phyloP scores from a whole-genome alignment of 176 grass and related monocot genomes.

The Musa acuminata region DNA sequence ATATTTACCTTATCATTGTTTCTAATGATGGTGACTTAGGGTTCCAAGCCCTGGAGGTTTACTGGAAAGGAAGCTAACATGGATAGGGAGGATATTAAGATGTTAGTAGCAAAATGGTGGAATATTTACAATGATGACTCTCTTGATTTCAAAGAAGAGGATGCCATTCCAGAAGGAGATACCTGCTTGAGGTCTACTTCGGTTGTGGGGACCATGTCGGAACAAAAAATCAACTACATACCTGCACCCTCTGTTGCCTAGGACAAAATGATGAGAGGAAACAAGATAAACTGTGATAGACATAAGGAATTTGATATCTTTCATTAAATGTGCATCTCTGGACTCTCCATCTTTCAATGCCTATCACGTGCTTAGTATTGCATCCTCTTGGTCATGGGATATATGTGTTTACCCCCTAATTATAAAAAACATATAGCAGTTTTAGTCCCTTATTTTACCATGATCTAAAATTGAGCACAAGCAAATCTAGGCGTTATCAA shows the following conservation, averaged over 20 bases:
- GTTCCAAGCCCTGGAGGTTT: conserved; percentile 8
- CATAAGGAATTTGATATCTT: neutral
- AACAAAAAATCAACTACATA: neutral
- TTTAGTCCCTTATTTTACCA: neutral
- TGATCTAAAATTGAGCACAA: neutral
- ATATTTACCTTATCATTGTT: neutral
- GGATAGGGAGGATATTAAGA: conserved; percentile 7
- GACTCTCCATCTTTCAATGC: neutral
- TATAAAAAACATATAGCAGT: neutral
- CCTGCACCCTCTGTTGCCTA: neutral
- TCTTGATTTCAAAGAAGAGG: conserved; percentile 8
- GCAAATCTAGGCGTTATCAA: neutral
- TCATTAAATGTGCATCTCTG: neutral
- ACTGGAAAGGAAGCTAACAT: conserved; percentile 12
- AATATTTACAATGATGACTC: neutral
- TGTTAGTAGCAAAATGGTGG: conserved; percentile 13
- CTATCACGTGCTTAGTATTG: neutral
- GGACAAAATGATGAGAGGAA: neutral
- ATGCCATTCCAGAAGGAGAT: neutral
- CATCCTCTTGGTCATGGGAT: neutral
- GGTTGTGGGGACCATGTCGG: neutral
- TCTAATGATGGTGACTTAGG: neutral
- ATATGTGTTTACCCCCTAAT: neutral
- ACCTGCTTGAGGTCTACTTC: neutral
- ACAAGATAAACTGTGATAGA: neutral